Conservation (phyloP, 345 rosid genomes). For the Viola odorata region DNA sequence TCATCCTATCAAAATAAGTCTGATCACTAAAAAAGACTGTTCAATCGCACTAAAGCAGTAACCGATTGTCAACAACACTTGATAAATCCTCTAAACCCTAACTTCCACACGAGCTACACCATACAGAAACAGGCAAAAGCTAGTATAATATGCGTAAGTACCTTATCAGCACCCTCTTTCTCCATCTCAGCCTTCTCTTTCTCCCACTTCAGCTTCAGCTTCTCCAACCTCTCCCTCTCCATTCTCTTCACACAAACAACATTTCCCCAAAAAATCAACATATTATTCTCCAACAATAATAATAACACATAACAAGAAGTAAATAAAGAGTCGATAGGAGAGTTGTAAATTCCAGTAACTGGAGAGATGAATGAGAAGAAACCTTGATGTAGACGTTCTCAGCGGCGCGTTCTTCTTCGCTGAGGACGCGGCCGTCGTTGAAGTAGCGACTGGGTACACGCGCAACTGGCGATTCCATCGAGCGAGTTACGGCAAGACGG, state of each 20-base stretch:
- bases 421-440: conserved; percentile 67
- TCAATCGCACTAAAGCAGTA: no score
- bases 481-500: conserved; percentile 36
- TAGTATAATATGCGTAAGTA: no score
- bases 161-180: no score
- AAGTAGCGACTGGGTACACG: conserved; percentile 54
- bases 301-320: background rate
- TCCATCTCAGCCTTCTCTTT: background rate
- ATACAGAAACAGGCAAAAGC: no score
- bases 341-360: background rate
- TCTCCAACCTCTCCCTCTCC: conserved; percentile 79
- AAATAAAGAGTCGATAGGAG: background rate
- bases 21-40: no score
- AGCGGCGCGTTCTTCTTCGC: conserved; percentile 83
- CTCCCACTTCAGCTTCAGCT: conserved; percentile 50
- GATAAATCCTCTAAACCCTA: no score
- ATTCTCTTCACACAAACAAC: conserved; percentile 43
- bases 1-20: no score
- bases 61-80: no score
- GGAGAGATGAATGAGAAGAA: background rate
- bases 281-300: background rate
- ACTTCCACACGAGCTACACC: no score
- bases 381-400: conserved; percentile 85
- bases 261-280: background rate
- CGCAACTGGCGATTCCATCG: conserved; percentile 37